These are phyloP conservation scores for Tetrapisispora pingtungensis DNA, from an alignment of 805 yeast species.

Conservation along the genomic window DNA sequence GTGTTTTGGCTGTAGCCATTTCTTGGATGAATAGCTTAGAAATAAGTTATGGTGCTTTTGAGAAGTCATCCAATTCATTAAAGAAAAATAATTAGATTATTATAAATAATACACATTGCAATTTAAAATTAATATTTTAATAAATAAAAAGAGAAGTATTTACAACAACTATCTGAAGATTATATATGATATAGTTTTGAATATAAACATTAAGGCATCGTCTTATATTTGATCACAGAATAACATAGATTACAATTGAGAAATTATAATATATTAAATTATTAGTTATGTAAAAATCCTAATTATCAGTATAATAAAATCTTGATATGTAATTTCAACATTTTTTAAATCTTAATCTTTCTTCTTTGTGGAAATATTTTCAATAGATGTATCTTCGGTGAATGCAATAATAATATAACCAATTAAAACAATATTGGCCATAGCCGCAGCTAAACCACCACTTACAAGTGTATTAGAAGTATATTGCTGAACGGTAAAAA, in stretches of 20 bases:
- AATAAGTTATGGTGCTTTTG: conserved; percentile 75
- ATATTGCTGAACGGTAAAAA: conserved; percentile 43
- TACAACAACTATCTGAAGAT: too few species aligned
- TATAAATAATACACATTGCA: not conserved
- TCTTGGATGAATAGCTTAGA: conserved; percentile 62
- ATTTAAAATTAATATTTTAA: not conserved
- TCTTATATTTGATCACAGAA: too few species aligned
- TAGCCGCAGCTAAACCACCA: conserved; percentile 72
- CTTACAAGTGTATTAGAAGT: conserved; percentile 47
- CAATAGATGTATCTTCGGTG: conserved; percentile 42
- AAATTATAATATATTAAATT: too few species aligned
- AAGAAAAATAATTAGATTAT: conserved; percentile 21
- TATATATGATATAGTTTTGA: too few species aligned
- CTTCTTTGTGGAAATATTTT: conserved; percentile 30
- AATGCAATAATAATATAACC: conserved; percentile 69
- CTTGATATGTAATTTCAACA: too few species aligned
- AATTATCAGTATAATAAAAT: too few species aligned
- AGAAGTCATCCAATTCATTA: conserved; percentile 36
- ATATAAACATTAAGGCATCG: too few species aligned
- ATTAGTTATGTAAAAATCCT: too few species aligned
- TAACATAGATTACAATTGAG: too few species aligned
- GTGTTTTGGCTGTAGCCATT: conserved; percentile 51
- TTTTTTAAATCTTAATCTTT: conserved; percentile 19
- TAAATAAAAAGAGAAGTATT: not conserved
- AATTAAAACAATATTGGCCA: conserved; percentile 64